A percentile compares a stretch with the other conserved stretches of the same genome.
Conservation (phyloP, 331 rosid genomes). For the Pyracantha coccinea region DNA sequence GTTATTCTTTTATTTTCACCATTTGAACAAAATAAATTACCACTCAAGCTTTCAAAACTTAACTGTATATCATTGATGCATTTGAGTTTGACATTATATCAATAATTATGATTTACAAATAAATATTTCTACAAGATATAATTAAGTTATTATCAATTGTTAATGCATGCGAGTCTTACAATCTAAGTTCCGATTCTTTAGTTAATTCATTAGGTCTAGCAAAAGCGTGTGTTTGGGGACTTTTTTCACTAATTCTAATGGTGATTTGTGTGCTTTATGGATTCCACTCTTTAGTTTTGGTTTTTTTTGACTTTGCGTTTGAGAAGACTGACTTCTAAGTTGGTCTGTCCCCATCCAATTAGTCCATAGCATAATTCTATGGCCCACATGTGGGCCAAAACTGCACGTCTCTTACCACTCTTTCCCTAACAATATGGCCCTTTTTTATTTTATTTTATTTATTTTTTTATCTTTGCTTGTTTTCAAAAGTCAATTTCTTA, state of each 20-base stretch:
- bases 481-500: not conserved
- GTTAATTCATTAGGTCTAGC: not conserved
- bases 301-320: not conserved
- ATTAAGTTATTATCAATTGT: too few relatives aligned
- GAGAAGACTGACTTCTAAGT: not conserved
- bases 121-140: rapidly evolving
- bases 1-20: too few relatives aligned
- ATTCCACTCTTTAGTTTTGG: not conserved
- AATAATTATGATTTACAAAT: too few relatives aligned
- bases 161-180: too few relatives aligned
- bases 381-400: not conserved
- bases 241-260: too few relatives aligned
- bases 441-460: too few relatives aligned
- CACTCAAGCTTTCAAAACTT: too few relatives aligned
- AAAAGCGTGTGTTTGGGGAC: not conserved
- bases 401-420: not conserved
- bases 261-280: too few relatives aligned
- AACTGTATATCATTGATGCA: too few relatives aligned
- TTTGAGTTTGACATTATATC: rapidly evolving
- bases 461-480: not conserved
- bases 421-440: not conserved
- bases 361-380: not conserved
- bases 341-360: not conserved
- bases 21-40: too few relatives aligned
- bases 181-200: too few relatives aligned